A percentile compares a stretch with the other conserved stretches of the same genome.
These are phyloP conservation scores for Aphelidium insulamus DNA, from an alignment of 371 early-diverging fungal species.

Conservation along the genomic window DNA sequence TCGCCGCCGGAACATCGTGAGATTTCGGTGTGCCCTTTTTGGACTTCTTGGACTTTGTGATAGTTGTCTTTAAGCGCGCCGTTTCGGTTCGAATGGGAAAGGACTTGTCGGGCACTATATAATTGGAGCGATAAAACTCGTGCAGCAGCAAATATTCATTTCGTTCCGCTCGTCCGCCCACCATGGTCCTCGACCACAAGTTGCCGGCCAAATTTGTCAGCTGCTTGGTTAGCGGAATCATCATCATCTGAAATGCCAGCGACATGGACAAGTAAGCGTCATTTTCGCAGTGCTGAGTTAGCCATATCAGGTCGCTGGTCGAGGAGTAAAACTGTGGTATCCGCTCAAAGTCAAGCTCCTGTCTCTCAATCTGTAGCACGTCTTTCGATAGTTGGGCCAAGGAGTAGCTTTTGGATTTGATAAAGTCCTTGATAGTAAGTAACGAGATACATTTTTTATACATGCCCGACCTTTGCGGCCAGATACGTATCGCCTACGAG, in stretches of 20 bases:
- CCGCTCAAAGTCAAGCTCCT: constrained; percentile 63
- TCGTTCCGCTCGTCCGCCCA: constrained; percentile 89
- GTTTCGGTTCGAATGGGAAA: not conserved
- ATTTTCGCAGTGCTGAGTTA: constrained; percentile 55
- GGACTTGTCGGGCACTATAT: constrained; percentile 73
- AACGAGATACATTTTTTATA: not conserved
- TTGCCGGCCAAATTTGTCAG: constrained; percentile 86
- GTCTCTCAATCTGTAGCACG: constrained; percentile 56
- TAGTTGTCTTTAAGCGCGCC: not conserved
- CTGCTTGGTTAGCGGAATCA: constrained; percentile 83
- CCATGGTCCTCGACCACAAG: constrained; percentile 74
- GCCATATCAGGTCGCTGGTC: constrained; percentile 27
- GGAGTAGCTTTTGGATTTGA: constrained; percentile 66
- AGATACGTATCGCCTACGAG: constrained; percentile 86
- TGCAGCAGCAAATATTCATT: constrained; percentile 96
- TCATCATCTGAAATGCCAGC: constrained; percentile 68
- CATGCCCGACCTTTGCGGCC: constrained; percentile 32
- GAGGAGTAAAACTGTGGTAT: constrained; percentile 41
- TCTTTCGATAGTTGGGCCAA: constrained; percentile 50
- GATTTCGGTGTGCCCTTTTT: not conserved
- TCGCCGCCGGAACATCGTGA: not conserved
- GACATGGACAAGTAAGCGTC: constrained; percentile 60
- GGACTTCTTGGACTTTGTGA: constrained; percentile 2
- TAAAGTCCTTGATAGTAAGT: constrained; percentile 24
- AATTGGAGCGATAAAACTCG: constrained; percentile 79